Conservation (phyloP, 169 alveolate genomes). For the Miamiensis avidus region DNA sequence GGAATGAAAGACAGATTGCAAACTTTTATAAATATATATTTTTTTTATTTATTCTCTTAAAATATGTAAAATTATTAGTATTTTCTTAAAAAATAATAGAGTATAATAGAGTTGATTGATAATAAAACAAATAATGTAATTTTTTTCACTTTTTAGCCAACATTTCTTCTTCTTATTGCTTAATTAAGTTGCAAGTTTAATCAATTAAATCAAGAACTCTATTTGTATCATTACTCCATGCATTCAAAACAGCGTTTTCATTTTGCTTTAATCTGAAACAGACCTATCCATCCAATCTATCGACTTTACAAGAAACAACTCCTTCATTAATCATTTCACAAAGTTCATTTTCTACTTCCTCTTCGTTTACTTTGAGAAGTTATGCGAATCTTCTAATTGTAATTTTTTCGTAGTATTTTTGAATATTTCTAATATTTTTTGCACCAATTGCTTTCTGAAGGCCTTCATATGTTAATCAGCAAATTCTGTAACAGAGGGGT, state of each 20-base stretch:
- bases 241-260: conserved; percentile 66
- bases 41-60: no score
- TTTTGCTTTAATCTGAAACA: conserved; percentile 50
- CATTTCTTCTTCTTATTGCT: conserved; percentile 57
- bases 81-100: no score
- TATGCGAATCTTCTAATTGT: conserved; percentile 54
- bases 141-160: not conserved
- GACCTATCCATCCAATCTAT: conserved; percentile 65
- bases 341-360: conserved; percentile 70
- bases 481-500: conserved; percentile 41
- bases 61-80: no score
- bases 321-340: conserved; percentile 71
- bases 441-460: conserved; percentile 64
- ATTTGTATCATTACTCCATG: conserved; percentile 56
- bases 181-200: conserved; percentile 67
- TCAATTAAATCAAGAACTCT: conserved; percentile 58
- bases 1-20: no score
- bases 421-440: conserved; percentile 64
- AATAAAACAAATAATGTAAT: no score
- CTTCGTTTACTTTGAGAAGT: conserved; percentile 52
- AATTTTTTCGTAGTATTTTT: conserved; percentile 60
- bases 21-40: no score
- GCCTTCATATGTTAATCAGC: conserved; percentile 36
- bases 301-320: conserved; percentile 60
- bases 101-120: no score